Evolutionary conservation across 768 basidiomycete genomes (phyloP), one percentile per base, ranked within the genome.

Genomic region (Trametes elegans): DNA sequence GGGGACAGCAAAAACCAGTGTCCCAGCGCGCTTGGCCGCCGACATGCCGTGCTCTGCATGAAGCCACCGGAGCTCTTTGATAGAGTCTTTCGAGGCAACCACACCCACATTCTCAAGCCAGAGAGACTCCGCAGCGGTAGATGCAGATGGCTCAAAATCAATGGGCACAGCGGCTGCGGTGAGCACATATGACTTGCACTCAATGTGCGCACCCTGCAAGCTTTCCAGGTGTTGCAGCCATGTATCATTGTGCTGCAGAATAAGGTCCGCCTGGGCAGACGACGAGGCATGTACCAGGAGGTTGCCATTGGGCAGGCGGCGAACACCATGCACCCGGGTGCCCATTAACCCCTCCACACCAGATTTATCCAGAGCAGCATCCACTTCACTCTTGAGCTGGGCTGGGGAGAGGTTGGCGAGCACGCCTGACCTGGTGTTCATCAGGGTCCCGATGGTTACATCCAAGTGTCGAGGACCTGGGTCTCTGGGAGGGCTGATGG

Each of bases 351-450:
- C 46, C 13, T n/a, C 23, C 7, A 48, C 26, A 16, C 46, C 46
- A 10, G 46, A 48, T 35, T 27, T 26, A 35, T 48, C 46, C 3
- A 48, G 34, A 19, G 46, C 46, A 7, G 46, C 46, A 24, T 48
- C 46, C 9, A 48, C 46, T 35, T 48, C 46, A 24, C 23, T 36
- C 46, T 48, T 48, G 34, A 48, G 46, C 24, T 48, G 46, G 35
- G 46, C 46, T 8, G 46, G 21, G 32, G 46, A 24, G 46, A 48
- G 46, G 34, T 48, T 48, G 23, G 46, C 26, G 32, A 24, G 26
- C 32, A 14, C 34, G 23, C 7, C 46, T 10, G 35, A 26, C 23
- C 46, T 32, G 21, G 32, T 24, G 14, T 18, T 35, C 7, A 11
- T 32, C 34, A 35, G 46, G 46, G 26, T 16, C 3, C 46, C 46